Base-by-base conservation (phyloP, 2,329 filamentous ascomycete genomes). In the Achaetomium macrosporum region DNA sequence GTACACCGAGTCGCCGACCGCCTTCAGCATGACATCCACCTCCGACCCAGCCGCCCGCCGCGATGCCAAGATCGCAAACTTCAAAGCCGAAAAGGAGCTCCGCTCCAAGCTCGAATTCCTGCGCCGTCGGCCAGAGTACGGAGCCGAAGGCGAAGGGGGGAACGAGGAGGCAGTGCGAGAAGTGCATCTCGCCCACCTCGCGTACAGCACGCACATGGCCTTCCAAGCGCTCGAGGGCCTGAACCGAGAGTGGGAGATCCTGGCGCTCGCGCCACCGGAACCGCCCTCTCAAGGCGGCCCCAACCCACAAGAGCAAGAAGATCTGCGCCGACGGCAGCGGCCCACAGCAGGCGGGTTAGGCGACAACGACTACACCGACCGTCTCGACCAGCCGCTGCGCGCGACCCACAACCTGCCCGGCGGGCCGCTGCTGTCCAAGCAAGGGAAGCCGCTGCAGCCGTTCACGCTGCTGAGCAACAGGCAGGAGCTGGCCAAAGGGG, bases 211-310 rank as follows among this genome's bases (percentile, higher is more conserved):
- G 3, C 89, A 96, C 68, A 82, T 87, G 66, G 78, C 90, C 5
- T 95, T 97, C 63, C 87, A 93, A 66, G 80, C 84, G 0, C 79
- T 99, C n/a, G 93, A 97, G 68, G 82, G 88, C 16, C 77, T 96
- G 53, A 88, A 87, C 39, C 86, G 89, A 61, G 93, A 99, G 71
- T 69, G 90, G 52, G 83, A 91, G 54, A 87, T 99, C 59, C 76
- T 99, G 15, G 83, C 86, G 1, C 78, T 85, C 61, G 88, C 88
- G 36, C 88, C 87, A 48, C 71, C 30, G 5, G 33, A 35, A 6
- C 41, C 25, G 30, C 46, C 33, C 7, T 35, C 19, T 8, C 50
- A 1, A 13, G 25, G 71, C 52, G 72, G 42, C 1, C 17, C 13
- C 6, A 33, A 17, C 17, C 40, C 80, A 10, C 47, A 47, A 35